Evolutionary conservation across 106 monocot genomes (phyloP), one percentile per base, ranked within the genome.

Genomic region (Triglochin maritima): DNA sequence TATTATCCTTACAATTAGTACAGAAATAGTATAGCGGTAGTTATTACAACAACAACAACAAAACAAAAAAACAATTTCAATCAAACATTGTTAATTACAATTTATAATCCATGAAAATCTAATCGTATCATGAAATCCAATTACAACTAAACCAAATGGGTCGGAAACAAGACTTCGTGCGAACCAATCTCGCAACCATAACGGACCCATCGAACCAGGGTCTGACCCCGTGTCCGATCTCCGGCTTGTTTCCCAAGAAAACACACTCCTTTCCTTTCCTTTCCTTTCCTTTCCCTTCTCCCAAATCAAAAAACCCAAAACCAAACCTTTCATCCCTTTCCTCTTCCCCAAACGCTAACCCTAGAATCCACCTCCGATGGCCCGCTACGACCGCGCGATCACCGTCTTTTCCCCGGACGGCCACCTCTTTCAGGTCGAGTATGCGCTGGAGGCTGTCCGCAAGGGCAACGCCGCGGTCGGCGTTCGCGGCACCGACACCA

Each of bases 321-420:
- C 29, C 29, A 29, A 29, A 29, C 29, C 29, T 29, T 29, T 29
- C 62, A 6, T 42, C 44, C 7, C 41, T 29, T 62, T 2, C 62
- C 29, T 9, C 14, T 43, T 42, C 44, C 62, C 4, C 56, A 2
- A 11, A 57, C 7, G 7, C 3, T 10, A 71, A 68, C 54, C 68
- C 68, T 68, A 55, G 68, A 51, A 17, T 3, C 15, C 56, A 12
- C 55, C 48, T 16, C 41, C 66, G 42, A 96, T 96, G 95, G 90
- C 95, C 29, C 90, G 90, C 60, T 96, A 96, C 82, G 95, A 96
- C 66, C 87, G 95, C 71, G 95, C 90, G 16, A 96, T 96, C 90
- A 96, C 85, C 17, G 87, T 89, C n/a, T 96, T 91, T 82, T 91
- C 90, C 17, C 96, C 96, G 46, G 90, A 96, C 55, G 96, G 88